Evolutionary conservation across 179 eudicot species (phyloP).

Genomic region (Heliamphora pulchella): DNA sequence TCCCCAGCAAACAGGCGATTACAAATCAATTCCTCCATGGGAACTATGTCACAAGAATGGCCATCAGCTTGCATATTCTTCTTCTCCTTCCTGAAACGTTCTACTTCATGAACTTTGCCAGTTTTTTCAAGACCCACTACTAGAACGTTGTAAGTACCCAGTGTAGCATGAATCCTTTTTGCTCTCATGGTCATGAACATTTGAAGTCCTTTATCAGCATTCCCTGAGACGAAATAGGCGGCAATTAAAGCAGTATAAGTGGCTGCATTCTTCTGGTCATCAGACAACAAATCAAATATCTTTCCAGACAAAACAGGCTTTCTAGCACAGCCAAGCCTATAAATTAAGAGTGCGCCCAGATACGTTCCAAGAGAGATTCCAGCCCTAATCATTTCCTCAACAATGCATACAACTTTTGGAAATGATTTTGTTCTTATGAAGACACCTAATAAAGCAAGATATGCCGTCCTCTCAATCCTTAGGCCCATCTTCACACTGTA

Average conservation of each 20-base stretch:
- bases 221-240: conserved; percentile 51
- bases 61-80: conserved; percentile 31
- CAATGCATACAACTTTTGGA: conserved; percentile 34
- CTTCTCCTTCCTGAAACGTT: conserved; percentile 44
- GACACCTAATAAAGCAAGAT: conserved; percentile 57
- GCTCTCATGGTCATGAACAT: conserved; percentile 39
- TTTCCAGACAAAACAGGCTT: conserved; percentile 43
- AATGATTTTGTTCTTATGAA: conserved; percentile 44
- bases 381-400: conserved; percentile 43
- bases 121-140: conserved; percentile 55
- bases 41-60: conserved; percentile 18
- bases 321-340: conserved; percentile 55
- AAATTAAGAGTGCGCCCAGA: conserved; percentile 42
- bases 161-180: conserved; percentile 29
- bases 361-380: conserved; percentile 41
- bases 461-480: conserved; percentile 34
- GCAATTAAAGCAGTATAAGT: conserved; percentile 52
- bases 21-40: conserved; percentile 42
- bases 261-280: conserved; percentile 38
- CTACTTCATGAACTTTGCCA: conserved; percentile 37
- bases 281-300: conserved; percentile 42
- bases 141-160: conserved; percentile 50
- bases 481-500: conserved; percentile 41
- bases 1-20: conserved; percentile 47
- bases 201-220: conserved; percentile 48